Evolutionary conservation across 805 yeast genomes (phyloP), one percentile per base, ranked within the genome.

Genomic region (Maudiozyma turicensis): DNA sequence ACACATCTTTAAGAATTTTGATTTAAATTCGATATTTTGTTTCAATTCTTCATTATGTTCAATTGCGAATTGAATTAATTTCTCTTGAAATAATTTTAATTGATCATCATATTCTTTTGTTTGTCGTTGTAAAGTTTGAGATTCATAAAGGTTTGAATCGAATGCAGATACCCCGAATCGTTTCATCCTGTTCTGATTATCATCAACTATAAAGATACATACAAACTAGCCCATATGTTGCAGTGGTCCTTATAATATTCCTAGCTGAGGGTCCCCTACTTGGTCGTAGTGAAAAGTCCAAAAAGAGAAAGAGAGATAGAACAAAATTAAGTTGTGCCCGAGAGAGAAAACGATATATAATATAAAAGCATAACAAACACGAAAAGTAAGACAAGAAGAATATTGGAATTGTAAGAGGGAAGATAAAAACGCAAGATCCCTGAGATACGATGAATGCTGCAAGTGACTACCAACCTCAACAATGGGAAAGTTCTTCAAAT

Each of bases 401-500:
- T 35, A 35, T 35, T 14, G 15, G 13, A 8, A n/a, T 15, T 35
- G 26, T 20, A 20, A 4, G 26, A 20, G 26, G 26, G 26, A 20
- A 20, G 26, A 4, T 20, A 20, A 3, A 20, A 20, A 20, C 26
- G n/a, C 26, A 20, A 20, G 26, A 20, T 4, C 4, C 26, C 26
- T 20, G 4, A 4, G 26, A 20, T 34, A 34, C 40, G 15, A 41
- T 31, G 33, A 28, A 10, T 5, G 2, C 28, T 7, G 44, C 31
- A 5, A 32, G 32, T 14, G 63, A 61, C 45, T 72, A 77, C 50
- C 74, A 75, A 48, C 87, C 89, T 3, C 88, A 82, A 53, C 68
- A 73, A 11, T 89, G 95, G 95, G 84, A 91, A 0, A 61, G 68
- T 7, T 79, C 86, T 2, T 77, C 95, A 45, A 88, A 83, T 52